These are phyloP conservation scores for Coemansia sp. DNA, from an alignment of 192 early-diverging fungal genomes.

Conservation along the genomic window DNA sequence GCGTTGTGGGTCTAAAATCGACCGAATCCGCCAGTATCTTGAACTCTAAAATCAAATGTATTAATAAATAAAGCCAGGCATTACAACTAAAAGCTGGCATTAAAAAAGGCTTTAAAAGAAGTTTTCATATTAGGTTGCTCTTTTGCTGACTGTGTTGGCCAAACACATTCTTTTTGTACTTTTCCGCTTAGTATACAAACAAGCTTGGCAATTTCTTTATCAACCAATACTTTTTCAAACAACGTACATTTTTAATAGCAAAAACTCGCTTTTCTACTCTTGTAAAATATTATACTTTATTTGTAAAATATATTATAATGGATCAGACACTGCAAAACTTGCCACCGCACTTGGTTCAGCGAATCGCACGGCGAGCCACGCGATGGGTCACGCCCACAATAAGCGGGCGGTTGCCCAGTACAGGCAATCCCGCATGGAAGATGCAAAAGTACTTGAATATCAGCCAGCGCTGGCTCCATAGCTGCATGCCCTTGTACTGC, in stretches of 20 bases:
- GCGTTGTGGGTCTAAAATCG: conserved; percentile 72
- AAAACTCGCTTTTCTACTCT: not conserved
- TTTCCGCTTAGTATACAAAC: not conserved
- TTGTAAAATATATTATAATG: not conserved
- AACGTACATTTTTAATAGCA: not conserved
- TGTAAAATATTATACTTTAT: not conserved
- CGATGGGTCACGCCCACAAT: conserved; percentile 11
- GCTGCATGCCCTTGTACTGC: conserved; percentile 20
- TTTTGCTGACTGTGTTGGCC: not conserved
- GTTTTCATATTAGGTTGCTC: not conserved
- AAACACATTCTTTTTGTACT: not conserved
- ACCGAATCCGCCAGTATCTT: conserved; percentile 49
- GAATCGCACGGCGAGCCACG: conserved; percentile 16
- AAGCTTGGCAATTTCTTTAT: not conserved
- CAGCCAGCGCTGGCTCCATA: conserved; percentile 21
- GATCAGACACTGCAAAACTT: conserved; percentile 16
- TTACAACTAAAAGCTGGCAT: no score
- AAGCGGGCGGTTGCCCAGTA: conserved; percentile 3
- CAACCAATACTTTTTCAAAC: not conserved
- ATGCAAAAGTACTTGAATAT: conserved; percentile 23
- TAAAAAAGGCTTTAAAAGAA: not conserved
- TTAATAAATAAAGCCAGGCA: not conserved
- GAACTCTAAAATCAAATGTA: conserved; percentile 2
- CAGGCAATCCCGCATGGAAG: conserved; percentile 29
- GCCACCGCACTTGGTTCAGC: conserved; percentile 15